phyloP scores from a whole-genome alignment of 2,329 filamentous ascomycete species.

The Fusarium solani-melongenae region DNA sequence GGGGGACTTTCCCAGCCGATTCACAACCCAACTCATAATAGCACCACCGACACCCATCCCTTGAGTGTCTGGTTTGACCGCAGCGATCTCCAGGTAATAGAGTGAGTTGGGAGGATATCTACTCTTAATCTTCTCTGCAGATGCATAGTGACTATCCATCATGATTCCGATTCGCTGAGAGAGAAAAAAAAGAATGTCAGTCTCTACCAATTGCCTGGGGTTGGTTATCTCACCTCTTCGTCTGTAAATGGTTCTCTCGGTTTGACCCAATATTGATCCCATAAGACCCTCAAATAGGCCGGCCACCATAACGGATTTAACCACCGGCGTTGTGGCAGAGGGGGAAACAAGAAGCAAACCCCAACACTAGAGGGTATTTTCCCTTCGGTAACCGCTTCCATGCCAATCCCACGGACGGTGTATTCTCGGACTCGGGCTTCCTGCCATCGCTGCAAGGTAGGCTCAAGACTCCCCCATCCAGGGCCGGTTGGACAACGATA shows the following conservation, averaged over 20 bases:
- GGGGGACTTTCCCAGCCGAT: background rate
- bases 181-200: background rate
- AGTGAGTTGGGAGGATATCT: background rate
- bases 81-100: background rate
- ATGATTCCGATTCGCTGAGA: background rate
- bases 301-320: constrained; percentile 15
- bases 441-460: constrained; percentile 15
- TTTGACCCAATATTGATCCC: constrained; percentile 4
- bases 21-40: background rate
- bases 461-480: constrained; percentile 10
- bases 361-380: background rate
- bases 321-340: constrained; percentile 5
- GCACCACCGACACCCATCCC: background rate
- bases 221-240: background rate
- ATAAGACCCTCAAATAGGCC: background rate
- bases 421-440: constrained; percentile 13
- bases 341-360: constrained; percentile 1
- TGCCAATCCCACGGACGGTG: background rate
- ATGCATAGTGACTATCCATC: background rate
- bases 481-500: constrained; percentile 3
- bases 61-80: background rate
- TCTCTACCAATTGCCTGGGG: too few relatives aligned
- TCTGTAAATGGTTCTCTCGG: constrained; percentile 4
- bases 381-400: constrained; percentile 3
- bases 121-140: background rate